Evolutionary conservation across 495 filamentous ascomycete genomes (phyloP).

Genomic region (Neurospora sublineolata): DNA sequence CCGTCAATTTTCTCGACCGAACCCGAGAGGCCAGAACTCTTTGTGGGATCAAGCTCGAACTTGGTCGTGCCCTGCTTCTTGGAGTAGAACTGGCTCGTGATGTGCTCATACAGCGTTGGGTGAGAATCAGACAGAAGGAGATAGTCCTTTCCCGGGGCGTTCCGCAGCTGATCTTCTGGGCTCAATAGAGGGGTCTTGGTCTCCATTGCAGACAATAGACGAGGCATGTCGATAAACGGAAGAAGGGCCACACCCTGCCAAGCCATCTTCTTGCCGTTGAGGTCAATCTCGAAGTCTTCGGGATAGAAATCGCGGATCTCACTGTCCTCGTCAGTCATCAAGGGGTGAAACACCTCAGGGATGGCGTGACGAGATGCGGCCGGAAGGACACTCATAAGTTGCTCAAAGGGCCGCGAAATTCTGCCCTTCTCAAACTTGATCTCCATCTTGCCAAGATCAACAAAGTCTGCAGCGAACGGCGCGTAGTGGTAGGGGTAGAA

Average conservation of each 20-base stretch:
- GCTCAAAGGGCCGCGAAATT: conserved; percentile 87
- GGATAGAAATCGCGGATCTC: conserved; percentile 97
- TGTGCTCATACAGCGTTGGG: conserved; percentile 62
- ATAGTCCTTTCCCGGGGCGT: conserved; percentile 67
- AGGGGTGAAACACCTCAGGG: conserved; percentile 67
- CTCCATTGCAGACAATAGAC: conserved; percentile 71
- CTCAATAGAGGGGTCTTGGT: conserved; percentile 71
- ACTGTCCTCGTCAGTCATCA: conserved; percentile 80
- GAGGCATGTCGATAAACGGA: conserved; percentile 90
- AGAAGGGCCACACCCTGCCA: conserved; percentile 95
- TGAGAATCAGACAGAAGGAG: conserved; percentile 76
- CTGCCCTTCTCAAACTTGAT: conserved; percentile 76
- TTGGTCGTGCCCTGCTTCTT: conserved; percentile 61
- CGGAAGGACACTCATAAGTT: conserved; percentile 95
- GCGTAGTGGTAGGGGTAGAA: conserved; percentile 98
- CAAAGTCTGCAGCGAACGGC: conserved; percentile 92
- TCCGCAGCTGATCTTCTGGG: conserved; percentile 66
- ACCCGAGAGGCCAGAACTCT: conserved; percentile 72
- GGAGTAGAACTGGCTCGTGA: conserved; percentile 75
- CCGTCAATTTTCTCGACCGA: conserved; percentile 66
- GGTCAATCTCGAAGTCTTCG: conserved; percentile 79
- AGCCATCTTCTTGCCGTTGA: conserved; percentile 96
- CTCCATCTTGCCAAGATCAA: conserved; percentile 65
- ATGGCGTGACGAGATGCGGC: conserved; percentile 87
- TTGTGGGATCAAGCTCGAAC: conserved; percentile 56